These are phyloP conservation scores for Aquilaria yunnanensis DNA, from an alignment of 345 rosid genomes.

Conservation along the genomic window DNA sequence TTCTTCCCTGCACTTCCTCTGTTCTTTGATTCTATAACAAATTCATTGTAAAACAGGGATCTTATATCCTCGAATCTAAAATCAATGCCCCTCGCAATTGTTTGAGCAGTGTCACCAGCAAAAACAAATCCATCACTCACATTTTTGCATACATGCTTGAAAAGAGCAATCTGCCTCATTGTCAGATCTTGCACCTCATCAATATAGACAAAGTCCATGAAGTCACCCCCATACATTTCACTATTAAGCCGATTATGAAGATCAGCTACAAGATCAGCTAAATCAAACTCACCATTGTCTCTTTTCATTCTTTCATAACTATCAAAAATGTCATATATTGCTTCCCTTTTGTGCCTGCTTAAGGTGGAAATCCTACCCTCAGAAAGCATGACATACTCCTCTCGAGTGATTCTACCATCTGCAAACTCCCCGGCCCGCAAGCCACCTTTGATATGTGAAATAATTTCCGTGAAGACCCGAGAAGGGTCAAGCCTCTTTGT, in stretches of 20 bases:
- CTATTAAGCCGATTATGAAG: constrained; percentile 34
- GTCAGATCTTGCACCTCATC: constrained; percentile 69
- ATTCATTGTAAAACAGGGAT: constrained; percentile 36
- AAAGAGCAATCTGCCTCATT: constrained; percentile 45
- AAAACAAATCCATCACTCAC: constrained; percentile 46
- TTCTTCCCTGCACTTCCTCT: constrained; percentile 3
- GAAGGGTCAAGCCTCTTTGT: constrained; percentile 41
- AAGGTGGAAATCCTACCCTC: constrained; percentile 33
- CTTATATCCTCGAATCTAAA: constrained; percentile 48
- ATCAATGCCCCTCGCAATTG: constrained; percentile 42
- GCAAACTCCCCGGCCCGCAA: constrained; percentile 14
- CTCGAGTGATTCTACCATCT: constrained; percentile 27
- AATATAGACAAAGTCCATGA: constrained; percentile 43
- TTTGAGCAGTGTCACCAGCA: constrained; percentile 45
- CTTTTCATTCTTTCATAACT: constrained; percentile 42
- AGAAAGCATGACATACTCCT: constrained; percentile 29
- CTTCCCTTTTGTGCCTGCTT: constrained; percentile 19
- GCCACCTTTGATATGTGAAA: constrained; percentile 50
- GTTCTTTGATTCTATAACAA: constrained; percentile 20
- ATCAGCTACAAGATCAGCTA: constrained; percentile 55
- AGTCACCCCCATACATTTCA: constrained; percentile 22
- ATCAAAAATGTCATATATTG: constrained; percentile 32
- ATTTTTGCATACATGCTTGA: constrained; percentile 35
- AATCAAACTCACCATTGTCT: constrained; percentile 38
- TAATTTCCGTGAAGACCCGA: constrained; percentile 46